Evolutionary conservation across 2,329 filamentous ascomycete species (phyloP), one percentile per base, ranked within the genome.

Genomic region (Paecilomyces formosus): DNA sequence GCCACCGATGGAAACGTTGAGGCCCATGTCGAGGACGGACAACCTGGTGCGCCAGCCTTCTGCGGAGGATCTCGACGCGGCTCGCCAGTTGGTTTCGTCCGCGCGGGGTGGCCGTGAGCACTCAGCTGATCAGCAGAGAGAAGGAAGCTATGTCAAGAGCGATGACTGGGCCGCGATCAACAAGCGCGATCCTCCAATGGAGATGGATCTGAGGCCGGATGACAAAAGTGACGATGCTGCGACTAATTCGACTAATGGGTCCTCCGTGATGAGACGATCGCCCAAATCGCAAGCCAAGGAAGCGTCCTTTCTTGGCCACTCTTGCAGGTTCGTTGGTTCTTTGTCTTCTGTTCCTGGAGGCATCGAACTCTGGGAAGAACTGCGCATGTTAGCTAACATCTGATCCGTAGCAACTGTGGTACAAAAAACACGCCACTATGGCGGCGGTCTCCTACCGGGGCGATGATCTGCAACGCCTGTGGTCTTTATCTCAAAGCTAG

Each of bases 401-500:
- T 45, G 35, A n/a, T n/a, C 11, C 61, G 56, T 64, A 99, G 94
- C 72, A 99, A 99, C 75, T 99, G 94, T 72, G 88, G 88, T 59
- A 97, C 94, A 15, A 97, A 92, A 56, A 87, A 89, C 72, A 99
- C 94, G 53, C 94, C 94, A 24, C 78, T 99, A 39, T 99, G 94
- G 94, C 86, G 94, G 71, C 85, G 94, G 69, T 96, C 93, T 15
- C 93, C 93, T 0, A 87, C 92, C 67, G 94, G 94, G 30, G 89
- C 91, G 57, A 97, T 92, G 28, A 97, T 99, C 60, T 99, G 94
- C 78, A 99, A 99, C 76, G 94, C 94, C 5, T 99, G 94, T 70
- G 94, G 94, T 50, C 82, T 99, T 15, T 99, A 99, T 73, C 81
- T 90, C 62, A 97, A 97, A 74, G 92, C 93, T 9, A 86, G 94